Conservation (phyloP, 352 stramenopile species). For the Globisporangium emineosum region DNA sequence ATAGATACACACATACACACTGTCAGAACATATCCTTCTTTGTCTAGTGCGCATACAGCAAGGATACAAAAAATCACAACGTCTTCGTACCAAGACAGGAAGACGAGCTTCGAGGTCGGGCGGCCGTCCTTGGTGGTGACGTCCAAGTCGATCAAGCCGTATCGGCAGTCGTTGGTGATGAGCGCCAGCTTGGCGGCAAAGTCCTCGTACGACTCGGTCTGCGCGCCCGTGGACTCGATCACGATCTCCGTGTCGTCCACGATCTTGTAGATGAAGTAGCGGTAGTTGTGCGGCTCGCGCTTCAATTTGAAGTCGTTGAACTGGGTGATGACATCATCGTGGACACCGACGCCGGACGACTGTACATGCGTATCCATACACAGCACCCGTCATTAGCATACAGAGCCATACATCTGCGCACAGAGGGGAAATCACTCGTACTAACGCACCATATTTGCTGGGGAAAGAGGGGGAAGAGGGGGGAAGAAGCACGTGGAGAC, state of each 20-base stretch:
- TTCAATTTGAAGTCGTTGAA: slow-evolving; percentile 97
- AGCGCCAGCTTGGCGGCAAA: slow-evolving; percentile 78
- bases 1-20: neutral
- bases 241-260: slow-evolving; percentile 91
- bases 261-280: slow-evolving; percentile 97
- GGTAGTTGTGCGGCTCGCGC: slow-evolving; percentile 88
- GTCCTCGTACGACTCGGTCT: slow-evolving; percentile 84
- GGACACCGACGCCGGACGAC: slow-evolving; percentile 92
- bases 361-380: slow-evolving; percentile 24
- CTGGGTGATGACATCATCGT: slow-evolving; percentile 90
- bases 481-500: slow-evolving; percentile 11
- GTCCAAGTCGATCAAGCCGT: slow-evolving; percentile 88
- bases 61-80: neutral
- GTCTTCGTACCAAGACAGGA: slow-evolving; percentile 82
- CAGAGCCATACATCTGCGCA: neutral
- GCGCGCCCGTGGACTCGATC: slow-evolving; percentile 84
- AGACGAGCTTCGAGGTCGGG: slow-evolving; percentile 89
- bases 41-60: no score
- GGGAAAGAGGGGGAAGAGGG: neutral
- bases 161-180: slow-evolving; percentile 82
- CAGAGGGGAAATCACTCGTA: no score
- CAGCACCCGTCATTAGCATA: neutral
- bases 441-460: slow-evolving; percentile 24
- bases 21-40: slow-evolving; percentile 4
- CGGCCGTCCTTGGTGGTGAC: slow-evolving; percentile 88